These are phyloP conservation scores for Scenedesmus sp. DNA, from an alignment of 163 green algal species.

Conservation along the genomic window DNA sequence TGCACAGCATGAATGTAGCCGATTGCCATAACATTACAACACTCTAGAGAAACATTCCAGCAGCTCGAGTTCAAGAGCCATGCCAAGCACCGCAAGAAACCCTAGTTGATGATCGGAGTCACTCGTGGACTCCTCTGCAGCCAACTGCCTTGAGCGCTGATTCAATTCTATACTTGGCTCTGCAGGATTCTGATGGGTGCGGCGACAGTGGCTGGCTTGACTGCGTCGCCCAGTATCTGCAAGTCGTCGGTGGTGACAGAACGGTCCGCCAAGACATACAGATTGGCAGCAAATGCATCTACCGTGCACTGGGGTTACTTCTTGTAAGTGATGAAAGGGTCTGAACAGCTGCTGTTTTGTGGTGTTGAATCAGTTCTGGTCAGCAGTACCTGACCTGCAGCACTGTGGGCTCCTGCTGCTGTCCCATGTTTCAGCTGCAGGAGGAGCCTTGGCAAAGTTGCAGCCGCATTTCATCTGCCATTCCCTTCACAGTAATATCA, in stretches of 20 bases:
- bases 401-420: no score
- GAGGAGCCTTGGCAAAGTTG: no score
- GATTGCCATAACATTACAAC: no score
- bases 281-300: neutral
- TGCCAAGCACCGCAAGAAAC: neutral
- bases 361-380: no score
- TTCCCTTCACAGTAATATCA: no score
- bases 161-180: neutral
- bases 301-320: conserved; percentile 53
- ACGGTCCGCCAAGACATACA: neutral
- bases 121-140: neutral
- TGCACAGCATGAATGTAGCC: no score
- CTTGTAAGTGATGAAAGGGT: conserved; percentile 17
- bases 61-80: neutral
- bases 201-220: neutral
- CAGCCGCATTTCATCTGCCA: no score
- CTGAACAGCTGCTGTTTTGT: neutral
- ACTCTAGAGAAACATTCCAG: no score
- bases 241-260: neutral
- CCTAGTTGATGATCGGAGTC: neutral
- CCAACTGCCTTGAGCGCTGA: neutral
- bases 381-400: no score
- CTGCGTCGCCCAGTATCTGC: neutral
- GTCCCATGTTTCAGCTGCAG: no score
- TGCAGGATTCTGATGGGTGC: neutral